Percentiles rank a stretch among this genome's conserved stretches.
Conservation (phyloP, 305 asterid genomes). For the Fraxinus dipetala region DNA sequence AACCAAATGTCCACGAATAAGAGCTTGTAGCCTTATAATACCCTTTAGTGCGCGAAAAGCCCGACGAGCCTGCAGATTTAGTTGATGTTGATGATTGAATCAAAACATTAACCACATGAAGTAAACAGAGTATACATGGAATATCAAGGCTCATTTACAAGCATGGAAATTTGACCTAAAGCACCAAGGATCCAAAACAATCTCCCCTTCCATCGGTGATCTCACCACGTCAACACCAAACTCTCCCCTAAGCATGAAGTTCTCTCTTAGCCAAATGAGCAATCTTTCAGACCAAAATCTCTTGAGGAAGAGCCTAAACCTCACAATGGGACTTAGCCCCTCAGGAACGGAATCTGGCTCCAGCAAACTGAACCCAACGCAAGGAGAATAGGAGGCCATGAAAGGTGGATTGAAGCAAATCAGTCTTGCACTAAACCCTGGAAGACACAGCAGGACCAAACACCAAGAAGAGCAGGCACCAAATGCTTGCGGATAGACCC, state of each 20-base stretch:
- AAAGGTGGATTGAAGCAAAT: neutral
- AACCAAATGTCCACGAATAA: slow-evolving; percentile 94
- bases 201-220: neutral
- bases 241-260: neutral
- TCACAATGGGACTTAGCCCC: neutral
- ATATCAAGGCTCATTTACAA: neutral
- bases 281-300: neutral
- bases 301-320: neutral
- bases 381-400: neutral
- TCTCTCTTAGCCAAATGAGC: neutral
- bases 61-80: slow-evolving; percentile 77
- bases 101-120: neutral
- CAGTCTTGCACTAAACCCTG: neutral
- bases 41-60: slow-evolving; percentile 96
- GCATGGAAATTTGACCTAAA: neutral
- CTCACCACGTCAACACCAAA: neutral
- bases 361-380: neutral
- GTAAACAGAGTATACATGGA: neutral
- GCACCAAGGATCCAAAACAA: neutral
- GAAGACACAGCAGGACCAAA: neutral
- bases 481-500: neutral
- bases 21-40: slow-evolving; percentile 93
- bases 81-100: neutral
- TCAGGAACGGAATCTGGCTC: neutral
- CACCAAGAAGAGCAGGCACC: neutral